Base-by-base conservation (phyloP, 768 basidiomycete species). In the Sarcodon sp. region DNA sequence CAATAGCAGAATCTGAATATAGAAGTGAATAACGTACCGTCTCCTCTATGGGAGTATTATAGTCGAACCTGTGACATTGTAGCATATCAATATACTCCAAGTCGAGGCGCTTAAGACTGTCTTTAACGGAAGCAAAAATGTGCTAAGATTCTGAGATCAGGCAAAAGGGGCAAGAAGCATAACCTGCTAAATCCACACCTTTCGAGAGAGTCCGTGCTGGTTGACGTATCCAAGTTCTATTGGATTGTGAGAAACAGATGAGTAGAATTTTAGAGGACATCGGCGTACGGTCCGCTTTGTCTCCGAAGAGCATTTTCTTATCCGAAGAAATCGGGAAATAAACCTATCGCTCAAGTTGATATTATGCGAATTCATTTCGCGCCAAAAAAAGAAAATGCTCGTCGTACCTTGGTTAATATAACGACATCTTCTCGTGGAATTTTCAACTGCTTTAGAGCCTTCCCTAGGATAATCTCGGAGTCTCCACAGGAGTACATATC, bases 41-140 rank as follows among this genome's bases (percentile, higher is more conserved):
- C 46, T 63, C 68, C 48, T 66, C 67, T 35, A 70, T 66, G 3
- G 70, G 68, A 1, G 69, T 70, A 7, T 66, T 54, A n/a, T 56
- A 48, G 46, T 69, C 69, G 50, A 69, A 68, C 11, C 68, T 39
- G 64, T 43, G 49, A 67, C 73, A 72, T 58, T 73, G 78, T 31
- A 80, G 64, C 3, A 81, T 54, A 54, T 82, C 80, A 47, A 82
- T 69, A 48, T 80, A 75, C 46, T 79, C 77, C 45, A 62, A 58
- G 48, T 69, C 65, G 27, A 72, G 64, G 27, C 71, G 64, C 33
- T 64, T 59, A 44, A 72, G 51, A 45, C 66, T 68, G 46, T 63
- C 57, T 53, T 70, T 66, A 10, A 74, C 71, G 10, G 72, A 63
- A 35, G 75, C 78, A 53, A 82, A 81, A 57, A 83, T 79, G 57